Percentiles rank a stretch among this genome's conserved stretches.
These are phyloP conservation scores for Anethum foeniculum DNA, from an alignment of 140 eudicot species.

Conservation along the genomic window DNA sequence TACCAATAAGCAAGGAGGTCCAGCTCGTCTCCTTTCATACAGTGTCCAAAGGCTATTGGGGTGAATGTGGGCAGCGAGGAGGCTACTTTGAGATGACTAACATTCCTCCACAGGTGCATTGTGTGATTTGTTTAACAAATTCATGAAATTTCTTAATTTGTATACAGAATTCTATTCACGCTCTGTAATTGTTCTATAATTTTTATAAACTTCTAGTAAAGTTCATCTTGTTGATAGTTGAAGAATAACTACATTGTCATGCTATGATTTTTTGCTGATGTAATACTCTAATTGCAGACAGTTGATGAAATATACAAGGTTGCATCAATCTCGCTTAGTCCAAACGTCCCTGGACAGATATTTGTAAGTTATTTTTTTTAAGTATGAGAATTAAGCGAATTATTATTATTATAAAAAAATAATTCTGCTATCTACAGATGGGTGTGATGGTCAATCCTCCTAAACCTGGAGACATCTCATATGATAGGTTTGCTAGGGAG, in stretches of 20 bases:
- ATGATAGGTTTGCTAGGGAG: slow-evolving; percentile 59
- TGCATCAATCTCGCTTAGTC: slow-evolving; percentile 93
- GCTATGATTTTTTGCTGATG: not conserved
- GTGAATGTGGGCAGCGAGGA: slow-evolving; percentile 82
- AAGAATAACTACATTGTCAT: not conserved
- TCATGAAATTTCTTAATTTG: not conserved
- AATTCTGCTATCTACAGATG: slow-evolving; percentile 36
- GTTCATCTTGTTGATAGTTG: not conserved
- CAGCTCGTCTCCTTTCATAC: slow-evolving; percentile 95
- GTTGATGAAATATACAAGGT: slow-evolving; percentile 98
- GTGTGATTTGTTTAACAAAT: not conserved
- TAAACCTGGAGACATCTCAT: slow-evolving; percentile 92
- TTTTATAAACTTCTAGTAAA: not conserved
- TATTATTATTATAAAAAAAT: not conserved
- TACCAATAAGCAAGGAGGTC: slow-evolving; percentile 75
- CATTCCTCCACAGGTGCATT: slow-evolving; percentile 72
- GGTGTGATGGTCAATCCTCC: slow-evolving; percentile 97
- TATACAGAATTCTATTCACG: not conserved
- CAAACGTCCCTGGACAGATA: slow-evolving; percentile 91
- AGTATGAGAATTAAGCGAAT: not conserved
- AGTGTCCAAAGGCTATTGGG: slow-evolving; percentile 91
- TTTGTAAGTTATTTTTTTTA: slow-evolving; percentile 46
- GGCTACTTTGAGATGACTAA: slow-evolving; percentile 63
- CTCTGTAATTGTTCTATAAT: not conserved
- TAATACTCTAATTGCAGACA: slow-evolving; percentile 42